Evolutionary conservation across 1,284 basidiomycete species (phyloP).

Genomic region (Tilletia caries): DNA sequence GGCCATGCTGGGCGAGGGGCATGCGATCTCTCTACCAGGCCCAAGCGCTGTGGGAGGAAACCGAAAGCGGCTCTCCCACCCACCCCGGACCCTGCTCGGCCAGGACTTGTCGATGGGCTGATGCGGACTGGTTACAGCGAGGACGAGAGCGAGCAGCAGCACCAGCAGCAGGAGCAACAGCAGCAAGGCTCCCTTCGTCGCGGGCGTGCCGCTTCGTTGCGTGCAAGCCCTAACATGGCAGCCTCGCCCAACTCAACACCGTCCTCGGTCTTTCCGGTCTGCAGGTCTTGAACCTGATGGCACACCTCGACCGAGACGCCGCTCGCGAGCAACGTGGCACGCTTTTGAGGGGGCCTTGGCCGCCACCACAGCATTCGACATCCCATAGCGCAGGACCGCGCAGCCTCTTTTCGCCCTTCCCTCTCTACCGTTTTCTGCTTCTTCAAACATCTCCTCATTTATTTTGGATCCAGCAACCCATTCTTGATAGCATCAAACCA

Average conservation of each 20-base stretch:
- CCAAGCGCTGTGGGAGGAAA: background rate
- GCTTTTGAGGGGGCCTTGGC: background rate
- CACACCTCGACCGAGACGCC: background rate
- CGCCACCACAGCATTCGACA: background rate
- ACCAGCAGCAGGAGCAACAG: too few relatives aligned
- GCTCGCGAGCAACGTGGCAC: constrained; percentile 3
- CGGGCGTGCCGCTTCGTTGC: too few relatives aligned
- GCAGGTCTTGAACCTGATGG: background rate
- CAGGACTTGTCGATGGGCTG: constrained; percentile 4
- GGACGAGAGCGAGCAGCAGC: background rate
- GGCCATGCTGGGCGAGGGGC: background rate
- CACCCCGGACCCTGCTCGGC: background rate
- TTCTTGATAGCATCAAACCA: too few relatives aligned
- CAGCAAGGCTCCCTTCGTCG: too few relatives aligned
- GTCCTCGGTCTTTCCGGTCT: background rate
- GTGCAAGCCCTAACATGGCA: too few relatives aligned
- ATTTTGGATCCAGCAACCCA: too few relatives aligned
- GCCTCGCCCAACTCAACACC: background rate
- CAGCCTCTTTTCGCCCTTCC: background rate
- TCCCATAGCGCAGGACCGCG: too few relatives aligned
- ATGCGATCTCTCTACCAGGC: background rate
- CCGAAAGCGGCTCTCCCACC: background rate
- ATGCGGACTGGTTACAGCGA: constrained; percentile 12
- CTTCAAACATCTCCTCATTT: too few relatives aligned
- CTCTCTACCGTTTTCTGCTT: background rate